phyloP scores from a whole-genome alignment of 2,329 filamentous ascomycete genomes.

The Exophiala lecanii-corni region DNA sequence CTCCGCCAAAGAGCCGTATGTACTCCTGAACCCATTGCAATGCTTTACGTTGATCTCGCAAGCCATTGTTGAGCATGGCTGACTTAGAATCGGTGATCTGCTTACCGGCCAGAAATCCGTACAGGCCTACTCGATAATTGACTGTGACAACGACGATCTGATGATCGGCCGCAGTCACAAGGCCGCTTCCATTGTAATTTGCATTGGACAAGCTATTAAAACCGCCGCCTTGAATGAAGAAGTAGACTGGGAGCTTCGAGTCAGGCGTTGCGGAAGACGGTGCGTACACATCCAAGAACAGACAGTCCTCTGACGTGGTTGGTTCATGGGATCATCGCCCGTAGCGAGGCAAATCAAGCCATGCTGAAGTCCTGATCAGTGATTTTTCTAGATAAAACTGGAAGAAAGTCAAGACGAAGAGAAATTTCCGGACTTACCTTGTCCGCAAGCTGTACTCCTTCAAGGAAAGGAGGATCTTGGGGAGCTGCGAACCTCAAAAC shows the following conservation, averaged over 20 bases:
- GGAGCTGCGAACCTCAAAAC: conserved; percentile 64
- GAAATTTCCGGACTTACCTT: conserved; percentile 37
- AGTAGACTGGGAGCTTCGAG: conserved; percentile 60
- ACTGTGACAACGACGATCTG: conserved; percentile 66
- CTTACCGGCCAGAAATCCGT: conserved; percentile 63
- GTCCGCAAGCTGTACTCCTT: conserved; percentile 50
- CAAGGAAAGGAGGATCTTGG: conserved; percentile 51
- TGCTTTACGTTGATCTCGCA: conserved; percentile 65
- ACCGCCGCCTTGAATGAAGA: conserved; percentile 59
- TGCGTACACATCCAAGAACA: conserved; percentile 40
- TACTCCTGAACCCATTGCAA: conserved; percentile 66
- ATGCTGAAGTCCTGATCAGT: conserved; percentile 29
- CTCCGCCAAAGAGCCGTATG: conserved; percentile 63
- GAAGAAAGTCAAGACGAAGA: too few species aligned
- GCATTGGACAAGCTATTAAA: conserved; percentile 57
- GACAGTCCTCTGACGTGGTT: conserved; percentile 43
- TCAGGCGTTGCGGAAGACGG: conserved; percentile 30
- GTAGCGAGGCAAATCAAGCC: conserved; percentile 61
- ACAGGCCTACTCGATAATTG: conserved; percentile 72
- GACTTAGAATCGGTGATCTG: conserved; percentile 46
- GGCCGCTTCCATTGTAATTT: conserved; percentile 56
- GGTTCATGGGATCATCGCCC: conserved; percentile 58
- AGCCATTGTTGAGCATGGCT: conserved; percentile 57
- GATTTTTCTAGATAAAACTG: too few species aligned
- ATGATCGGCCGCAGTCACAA: conserved; percentile 56